Evolutionary conservation across 176 grass and related monocot species (phyloP).

Genomic region (Olyra latifolia): DNA sequence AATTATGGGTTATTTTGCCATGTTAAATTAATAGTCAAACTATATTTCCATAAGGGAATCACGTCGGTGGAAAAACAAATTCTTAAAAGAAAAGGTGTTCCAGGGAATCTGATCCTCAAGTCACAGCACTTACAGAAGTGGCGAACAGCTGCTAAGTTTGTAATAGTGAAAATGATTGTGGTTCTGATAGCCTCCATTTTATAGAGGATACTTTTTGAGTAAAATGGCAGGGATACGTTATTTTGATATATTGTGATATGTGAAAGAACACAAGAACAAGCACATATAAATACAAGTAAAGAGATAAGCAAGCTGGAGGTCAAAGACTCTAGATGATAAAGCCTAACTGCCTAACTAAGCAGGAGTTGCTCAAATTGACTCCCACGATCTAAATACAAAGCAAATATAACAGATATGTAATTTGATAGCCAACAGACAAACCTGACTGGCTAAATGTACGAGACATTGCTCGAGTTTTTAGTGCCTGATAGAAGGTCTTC

Average conservation of each 20-base stretch:
- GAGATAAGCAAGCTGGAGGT: neutral
- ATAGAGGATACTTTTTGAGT: slow-evolving; percentile 23
- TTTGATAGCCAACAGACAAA: neutral
- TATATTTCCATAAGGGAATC: slow-evolving; percentile 3
- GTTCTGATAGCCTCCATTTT: neutral
- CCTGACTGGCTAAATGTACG: neutral
- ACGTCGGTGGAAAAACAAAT: slow-evolving; percentile 27
- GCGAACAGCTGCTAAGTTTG: neutral
- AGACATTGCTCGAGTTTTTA: slow-evolving; percentile 9
- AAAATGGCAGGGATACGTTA: neutral
- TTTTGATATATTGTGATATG: neutral
- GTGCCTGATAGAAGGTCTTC: neutral
- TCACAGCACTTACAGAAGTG: neutral
- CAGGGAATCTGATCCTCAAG: slow-evolving; percentile 14
- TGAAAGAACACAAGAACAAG: neutral
- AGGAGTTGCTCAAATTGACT: slow-evolving; percentile 13
- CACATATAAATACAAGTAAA: neutral
- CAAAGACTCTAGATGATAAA: slow-evolving; percentile 13
- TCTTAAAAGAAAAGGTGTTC: slow-evolving; percentile 16
- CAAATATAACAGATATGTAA: neutral
- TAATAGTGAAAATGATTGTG: neutral
- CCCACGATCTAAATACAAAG: neutral
- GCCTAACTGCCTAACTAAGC: neutral
- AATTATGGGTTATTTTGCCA: neutral
- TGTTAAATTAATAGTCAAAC: neutral